Percentiles rank a stretch among this genome's conserved stretches.
phyloP scores from a whole-genome alignment of 2,329 filamentous ascomycete species.

The Parascedosporium putredinis region DNA sequence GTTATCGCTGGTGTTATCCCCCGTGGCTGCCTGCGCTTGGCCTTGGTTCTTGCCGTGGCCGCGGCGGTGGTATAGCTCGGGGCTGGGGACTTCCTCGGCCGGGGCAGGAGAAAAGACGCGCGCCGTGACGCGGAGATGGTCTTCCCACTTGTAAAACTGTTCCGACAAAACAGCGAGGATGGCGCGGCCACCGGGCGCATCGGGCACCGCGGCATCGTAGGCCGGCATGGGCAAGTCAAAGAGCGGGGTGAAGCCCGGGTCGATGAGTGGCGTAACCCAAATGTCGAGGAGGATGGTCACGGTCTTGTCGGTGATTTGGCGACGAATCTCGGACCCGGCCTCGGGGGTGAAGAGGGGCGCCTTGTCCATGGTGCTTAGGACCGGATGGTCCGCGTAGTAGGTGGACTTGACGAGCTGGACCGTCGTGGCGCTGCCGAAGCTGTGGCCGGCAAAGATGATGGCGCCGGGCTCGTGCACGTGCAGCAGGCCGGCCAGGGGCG shows the following conservation, averaged over 20 bases:
- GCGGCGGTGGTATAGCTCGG: slow-evolving; percentile 30
- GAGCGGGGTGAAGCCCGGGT: slow-evolving; percentile 50
- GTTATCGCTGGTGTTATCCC: too few species aligned
- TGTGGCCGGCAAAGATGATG: slow-evolving; percentile 69
- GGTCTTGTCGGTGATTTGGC: slow-evolving; percentile 58
- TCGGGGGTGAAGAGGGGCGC: slow-evolving; percentile 50
- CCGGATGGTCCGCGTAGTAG: slow-evolving; percentile 50
- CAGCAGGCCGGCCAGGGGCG: slow-evolving; percentile 49
- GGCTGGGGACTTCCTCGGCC: slow-evolving; percentile 27
- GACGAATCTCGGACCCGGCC: slow-evolving; percentile 41
- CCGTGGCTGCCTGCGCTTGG: too few species aligned
- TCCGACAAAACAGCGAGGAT: slow-evolving; percentile 65
- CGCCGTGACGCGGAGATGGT: slow-evolving; percentile 61
- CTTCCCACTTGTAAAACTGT: slow-evolving; percentile 67
- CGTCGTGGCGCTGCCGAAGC: slow-evolving; percentile 65
- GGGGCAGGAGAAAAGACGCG: slow-evolving; percentile 52
- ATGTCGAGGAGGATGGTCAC: slow-evolving; percentile 65
- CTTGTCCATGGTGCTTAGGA: slow-evolving; percentile 34
- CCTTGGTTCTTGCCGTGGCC: too few species aligned
- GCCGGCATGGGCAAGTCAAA: slow-evolving; percentile 64
- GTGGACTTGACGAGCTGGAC: slow-evolving; percentile 71
- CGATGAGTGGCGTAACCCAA: slow-evolving; percentile 66
- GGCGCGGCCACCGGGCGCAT: slow-evolving; percentile 43
- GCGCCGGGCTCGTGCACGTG: slow-evolving; percentile 61
- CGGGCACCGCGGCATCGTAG: slow-evolving; percentile 42